A percentile compares a stretch with the other conserved stretches of the same genome.
Conservation (phyloP, 352 stramenopile species). For the Stramenopiles sp. region DNA sequence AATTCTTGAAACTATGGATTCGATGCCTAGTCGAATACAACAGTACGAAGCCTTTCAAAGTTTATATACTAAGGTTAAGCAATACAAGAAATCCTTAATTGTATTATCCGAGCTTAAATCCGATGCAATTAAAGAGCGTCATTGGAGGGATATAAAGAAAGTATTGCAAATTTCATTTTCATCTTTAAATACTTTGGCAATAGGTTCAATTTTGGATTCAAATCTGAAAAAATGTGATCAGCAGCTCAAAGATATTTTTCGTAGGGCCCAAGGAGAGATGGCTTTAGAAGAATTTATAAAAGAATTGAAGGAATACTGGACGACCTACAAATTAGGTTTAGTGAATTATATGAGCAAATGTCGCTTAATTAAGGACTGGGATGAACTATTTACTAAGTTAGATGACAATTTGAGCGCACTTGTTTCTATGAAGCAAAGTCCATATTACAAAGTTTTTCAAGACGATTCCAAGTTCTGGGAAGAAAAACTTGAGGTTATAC, state of each 20-base stretch:
- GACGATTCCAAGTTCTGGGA: constrained; percentile 91
- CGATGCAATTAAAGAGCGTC: constrained; percentile 89
- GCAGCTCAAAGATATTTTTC: constrained; percentile 86
- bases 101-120: constrained; percentile 92
- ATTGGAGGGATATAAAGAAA: constrained; percentile 94
- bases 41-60: constrained; percentile 94
- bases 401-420: constrained; percentile 98
- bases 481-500: constrained; percentile 85
- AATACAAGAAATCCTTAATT: constrained; percentile 70
- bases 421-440: constrained; percentile 93
- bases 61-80: constrained; percentile 72
- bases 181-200: constrained; percentile 29
- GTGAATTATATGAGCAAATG: constrained; percentile 80
- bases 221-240: constrained; percentile 52
- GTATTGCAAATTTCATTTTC: constrained; percentile 52
- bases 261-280: constrained; percentile 95
- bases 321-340: constrained; percentile 61
- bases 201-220: constrained; percentile 82
- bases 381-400: constrained; percentile 96
- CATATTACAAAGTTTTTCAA: constrained; percentile 95
- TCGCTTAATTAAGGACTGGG: constrained; percentile 93
- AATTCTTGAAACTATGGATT: constrained; percentile 83
- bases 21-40: constrained; percentile 79
- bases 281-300: constrained; percentile 94
- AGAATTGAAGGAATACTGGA: constrained; percentile 75